phyloP scores from a whole-genome alignment of 192 early-diverging fungal genomes.

The Coemansia sp. region DNA sequence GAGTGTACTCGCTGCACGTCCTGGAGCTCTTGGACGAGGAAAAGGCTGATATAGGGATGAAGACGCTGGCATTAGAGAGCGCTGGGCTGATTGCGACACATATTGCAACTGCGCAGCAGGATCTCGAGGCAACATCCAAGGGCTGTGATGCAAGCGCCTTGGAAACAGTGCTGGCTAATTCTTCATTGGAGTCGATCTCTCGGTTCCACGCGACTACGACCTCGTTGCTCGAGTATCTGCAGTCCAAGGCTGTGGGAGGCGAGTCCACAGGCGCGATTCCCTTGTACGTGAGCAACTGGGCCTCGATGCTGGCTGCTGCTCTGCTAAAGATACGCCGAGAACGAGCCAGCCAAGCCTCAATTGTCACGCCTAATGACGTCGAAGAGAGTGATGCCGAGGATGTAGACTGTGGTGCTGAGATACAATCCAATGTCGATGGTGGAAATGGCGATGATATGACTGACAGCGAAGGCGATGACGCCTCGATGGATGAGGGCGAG shows the following conservation, averaged over 20 bases:
- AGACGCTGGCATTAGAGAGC: slow-evolving; percentile 62
- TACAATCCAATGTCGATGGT: neutral
- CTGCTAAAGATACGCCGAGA: slow-evolving; percentile 24
- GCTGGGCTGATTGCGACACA: slow-evolving; percentile 63
- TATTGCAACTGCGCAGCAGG: slow-evolving; percentile 31
- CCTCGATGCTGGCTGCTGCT: slow-evolving; percentile 29
- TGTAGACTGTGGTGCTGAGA: neutral
- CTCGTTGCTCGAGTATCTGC: slow-evolving; percentile 31
- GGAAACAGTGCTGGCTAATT: slow-evolving; percentile 8
- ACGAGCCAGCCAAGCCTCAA: neutral
- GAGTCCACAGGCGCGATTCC: slow-evolving; percentile 39
- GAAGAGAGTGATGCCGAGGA: neutral
- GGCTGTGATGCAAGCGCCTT: neutral
- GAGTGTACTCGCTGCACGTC: slow-evolving; percentile 67
- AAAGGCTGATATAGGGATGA: slow-evolving; percentile 56
- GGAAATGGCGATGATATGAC: neutral
- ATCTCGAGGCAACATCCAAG: neutral
- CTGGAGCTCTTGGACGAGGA: slow-evolving; percentile 64
- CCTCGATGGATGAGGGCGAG: neutral
- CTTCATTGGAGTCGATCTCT: slow-evolving; percentile 26
- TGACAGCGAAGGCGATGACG: neutral
- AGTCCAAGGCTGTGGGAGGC: slow-evolving; percentile 23
- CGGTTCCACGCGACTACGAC: slow-evolving; percentile 17
- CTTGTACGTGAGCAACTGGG: slow-evolving; percentile 40
- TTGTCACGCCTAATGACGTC: neutral